A percentile compares a stretch with the other conserved stretches of the same genome.
Conservation (phyloP, 176 grass and related monocot genomes). For the Alopecurus myosuroides region DNA sequence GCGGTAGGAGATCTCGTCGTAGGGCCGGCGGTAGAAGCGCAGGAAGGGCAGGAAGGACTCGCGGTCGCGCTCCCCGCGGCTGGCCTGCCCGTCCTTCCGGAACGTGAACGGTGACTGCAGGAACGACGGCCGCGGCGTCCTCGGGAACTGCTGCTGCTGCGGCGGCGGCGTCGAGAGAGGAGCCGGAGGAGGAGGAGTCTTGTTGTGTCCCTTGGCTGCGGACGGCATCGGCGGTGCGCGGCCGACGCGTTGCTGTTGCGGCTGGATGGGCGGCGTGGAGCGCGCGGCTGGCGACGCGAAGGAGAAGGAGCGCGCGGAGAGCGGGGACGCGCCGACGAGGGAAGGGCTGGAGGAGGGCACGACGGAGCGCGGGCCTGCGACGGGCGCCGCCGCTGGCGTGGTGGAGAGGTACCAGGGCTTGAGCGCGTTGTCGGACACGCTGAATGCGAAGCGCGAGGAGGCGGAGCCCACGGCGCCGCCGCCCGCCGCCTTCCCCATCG, state of each 20-base stretch:
- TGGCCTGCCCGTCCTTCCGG: slow-evolving; percentile 60
- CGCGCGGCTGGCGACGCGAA: slow-evolving; percentile 89
- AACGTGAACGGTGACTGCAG: slow-evolving; percentile 91
- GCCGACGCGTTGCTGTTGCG: not conserved
- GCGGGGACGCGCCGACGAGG: slow-evolving; percentile 81
- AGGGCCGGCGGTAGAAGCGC: slow-evolving; percentile 82
- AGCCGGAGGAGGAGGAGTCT: slow-evolving; percentile 15
- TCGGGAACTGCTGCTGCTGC: slow-evolving; percentile 42
- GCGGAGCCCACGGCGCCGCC: slow-evolving; percentile 40
- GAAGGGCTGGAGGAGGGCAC: slow-evolving; percentile 67
- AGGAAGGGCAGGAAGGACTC: slow-evolving; percentile 86
- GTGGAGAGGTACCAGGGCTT: slow-evolving; percentile 99
- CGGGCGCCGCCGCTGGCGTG: slow-evolving; percentile 18
- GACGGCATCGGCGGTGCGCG: slow-evolving; percentile 21
- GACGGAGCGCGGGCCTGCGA: slow-evolving; percentile 41
- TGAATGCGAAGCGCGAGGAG: slow-evolving; percentile 93
- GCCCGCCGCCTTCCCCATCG: slow-evolving; percentile 12
- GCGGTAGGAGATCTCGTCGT: slow-evolving; percentile 94
- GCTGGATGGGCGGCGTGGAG: slow-evolving; percentile 28
- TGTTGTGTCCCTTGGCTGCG: slow-evolving; percentile 18
- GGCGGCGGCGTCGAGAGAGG: not conserved
- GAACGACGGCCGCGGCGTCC: slow-evolving; percentile 92
- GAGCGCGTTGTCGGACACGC: slow-evolving; percentile 73
- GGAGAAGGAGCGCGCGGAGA: slow-evolving; percentile 93
- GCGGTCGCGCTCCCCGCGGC: slow-evolving; percentile 69